A percentile compares a stretch with the other conserved stretches of the same genome.
Evolutionary conservation across 441 rosid species (phyloP).

Genomic region (Pelargonium cotyledonis): DNA sequence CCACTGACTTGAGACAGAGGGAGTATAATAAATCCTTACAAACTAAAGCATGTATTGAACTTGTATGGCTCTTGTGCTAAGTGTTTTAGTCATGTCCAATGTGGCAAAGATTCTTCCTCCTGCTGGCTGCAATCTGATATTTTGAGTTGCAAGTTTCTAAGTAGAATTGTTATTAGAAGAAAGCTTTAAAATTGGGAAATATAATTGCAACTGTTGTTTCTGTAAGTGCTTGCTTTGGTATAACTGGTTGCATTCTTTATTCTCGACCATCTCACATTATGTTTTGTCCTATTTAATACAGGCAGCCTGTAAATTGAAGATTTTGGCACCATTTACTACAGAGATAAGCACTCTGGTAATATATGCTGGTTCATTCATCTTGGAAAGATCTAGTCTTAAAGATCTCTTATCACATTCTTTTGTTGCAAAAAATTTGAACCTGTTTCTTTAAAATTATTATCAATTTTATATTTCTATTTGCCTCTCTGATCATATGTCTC

Average conservation of each 20-base stretch:
- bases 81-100: too few species aligned
- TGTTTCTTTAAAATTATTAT: not conserved
- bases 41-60: too few species aligned
- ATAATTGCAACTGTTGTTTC: not conserved
- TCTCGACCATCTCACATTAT: too few species aligned
- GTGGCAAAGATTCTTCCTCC: too few species aligned
- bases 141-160: too few species aligned
- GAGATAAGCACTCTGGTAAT: constrained; percentile 40
- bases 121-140: too few species aligned
- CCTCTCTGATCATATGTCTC: not conserved
- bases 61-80: too few species aligned
- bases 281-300: constrained; percentile 20
- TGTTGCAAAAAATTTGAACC: not conserved
- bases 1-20: too few species aligned
- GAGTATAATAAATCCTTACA: too few species aligned
- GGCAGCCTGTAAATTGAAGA: constrained; percentile 35
- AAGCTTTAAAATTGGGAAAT: not conserved
- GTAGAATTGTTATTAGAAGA: not conserved
- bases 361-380: not conserved
- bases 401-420: constrained; percentile 9
- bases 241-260: not conserved
- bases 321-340: constrained; percentile 33
- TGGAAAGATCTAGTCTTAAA: not conserved
- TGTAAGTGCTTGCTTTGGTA: not conserved
- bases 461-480: not conserved